These are phyloP conservation scores for Candida dubliniensis DNA, from an alignment of 1,139 yeast genomes.

Conservation along the genomic window DNA sequence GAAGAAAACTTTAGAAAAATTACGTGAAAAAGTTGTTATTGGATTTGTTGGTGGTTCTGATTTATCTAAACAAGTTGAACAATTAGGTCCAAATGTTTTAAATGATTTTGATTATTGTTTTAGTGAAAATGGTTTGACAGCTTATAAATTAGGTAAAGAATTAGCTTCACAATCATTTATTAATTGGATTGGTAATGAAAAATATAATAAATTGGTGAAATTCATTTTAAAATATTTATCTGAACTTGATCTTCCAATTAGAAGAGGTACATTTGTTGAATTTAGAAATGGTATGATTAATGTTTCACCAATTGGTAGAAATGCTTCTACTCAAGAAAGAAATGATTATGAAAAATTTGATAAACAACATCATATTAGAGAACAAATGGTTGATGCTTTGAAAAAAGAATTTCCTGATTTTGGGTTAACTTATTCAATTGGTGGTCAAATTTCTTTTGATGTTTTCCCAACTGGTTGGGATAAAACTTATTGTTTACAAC, in stretches of 20 bases:
- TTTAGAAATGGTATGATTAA: constrained; percentile 99
- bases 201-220: constrained; percentile 84
- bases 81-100: constrained; percentile 78
- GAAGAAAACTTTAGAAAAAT: constrained; percentile 63
- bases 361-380: constrained; percentile 75
- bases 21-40: constrained; percentile 88
- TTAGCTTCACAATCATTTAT: constrained; percentile 93
- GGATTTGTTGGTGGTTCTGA: constrained; percentile 99
- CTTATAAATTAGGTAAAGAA: constrained; percentile 85
- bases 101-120: constrained; percentile 91
- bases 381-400: constrained; percentile 78
- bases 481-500: constrained; percentile 95
- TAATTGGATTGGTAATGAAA: constrained; percentile 92
- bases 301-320: constrained; percentile 97
- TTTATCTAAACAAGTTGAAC: constrained; percentile 91
- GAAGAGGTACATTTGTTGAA: constrained; percentile 97
- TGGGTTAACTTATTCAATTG: constrained; percentile 92
- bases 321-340: constrained; percentile 92
- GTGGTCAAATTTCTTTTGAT: constrained; percentile 98
- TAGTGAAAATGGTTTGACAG: constrained; percentile 97
- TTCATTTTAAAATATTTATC: constrained; percentile 84
- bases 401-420: constrained; percentile 78
- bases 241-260: constrained; percentile 82
- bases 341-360: constrained; percentile 87
- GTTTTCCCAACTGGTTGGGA: constrained; percentile 99